phyloP scores from a whole-genome alignment of 768 basidiomycete genomes.

The Suillus paluster region DNA sequence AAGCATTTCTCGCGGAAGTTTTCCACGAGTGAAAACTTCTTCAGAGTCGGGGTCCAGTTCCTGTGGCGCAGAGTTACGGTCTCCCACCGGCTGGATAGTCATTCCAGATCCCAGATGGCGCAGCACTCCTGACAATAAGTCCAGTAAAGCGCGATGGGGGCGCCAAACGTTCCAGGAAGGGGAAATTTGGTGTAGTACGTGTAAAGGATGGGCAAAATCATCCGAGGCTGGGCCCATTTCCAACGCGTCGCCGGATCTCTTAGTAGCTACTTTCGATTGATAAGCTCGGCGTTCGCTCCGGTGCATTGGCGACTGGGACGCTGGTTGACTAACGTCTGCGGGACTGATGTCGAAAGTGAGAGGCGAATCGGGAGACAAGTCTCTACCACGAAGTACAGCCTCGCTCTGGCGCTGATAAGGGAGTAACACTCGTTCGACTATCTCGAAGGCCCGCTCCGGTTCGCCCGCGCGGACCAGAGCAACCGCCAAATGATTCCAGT shows the following conservation, averaged over 20 bases:
- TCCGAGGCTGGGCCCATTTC: slow-evolving; percentile 23
- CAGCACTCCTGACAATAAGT: slow-evolving; percentile 50
- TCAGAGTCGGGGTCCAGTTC: slow-evolving; percentile 19
- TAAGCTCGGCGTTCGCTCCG: slow-evolving; percentile 27
- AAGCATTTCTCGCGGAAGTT: slow-evolving; percentile 47
- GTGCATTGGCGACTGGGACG: slow-evolving; percentile 36
- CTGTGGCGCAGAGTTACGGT: slow-evolving; percentile 23
- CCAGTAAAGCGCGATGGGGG: slow-evolving; percentile 57
- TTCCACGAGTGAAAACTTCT: slow-evolving; percentile 26
- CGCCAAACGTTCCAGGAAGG: slow-evolving; percentile 70
- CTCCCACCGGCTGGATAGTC: slow-evolving; percentile 46
- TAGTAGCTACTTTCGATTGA: slow-evolving; percentile 24
- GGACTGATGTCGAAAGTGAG: slow-evolving; percentile 39
- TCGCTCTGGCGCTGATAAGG: slow-evolving; percentile 49
- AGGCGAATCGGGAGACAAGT: slow-evolving; percentile 42
- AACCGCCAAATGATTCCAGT: slow-evolving; percentile 87
- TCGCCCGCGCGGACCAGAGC: slow-evolving; percentile 82
- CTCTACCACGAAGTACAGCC: slow-evolving; percentile 26
- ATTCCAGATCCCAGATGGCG: slow-evolving; percentile 54
- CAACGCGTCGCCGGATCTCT: slow-evolving; percentile 18
- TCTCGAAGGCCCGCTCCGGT: slow-evolving; percentile 80
- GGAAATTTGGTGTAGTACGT: slow-evolving; percentile 63
- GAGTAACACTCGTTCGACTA: slow-evolving; percentile 78
- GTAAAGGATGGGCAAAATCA: slow-evolving; percentile 64
- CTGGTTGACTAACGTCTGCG: slow-evolving; percentile 28